Evolutionary conservation across 164 flowering plant species (phyloP).

Genomic region (Nymphaea thermarum): DNA sequence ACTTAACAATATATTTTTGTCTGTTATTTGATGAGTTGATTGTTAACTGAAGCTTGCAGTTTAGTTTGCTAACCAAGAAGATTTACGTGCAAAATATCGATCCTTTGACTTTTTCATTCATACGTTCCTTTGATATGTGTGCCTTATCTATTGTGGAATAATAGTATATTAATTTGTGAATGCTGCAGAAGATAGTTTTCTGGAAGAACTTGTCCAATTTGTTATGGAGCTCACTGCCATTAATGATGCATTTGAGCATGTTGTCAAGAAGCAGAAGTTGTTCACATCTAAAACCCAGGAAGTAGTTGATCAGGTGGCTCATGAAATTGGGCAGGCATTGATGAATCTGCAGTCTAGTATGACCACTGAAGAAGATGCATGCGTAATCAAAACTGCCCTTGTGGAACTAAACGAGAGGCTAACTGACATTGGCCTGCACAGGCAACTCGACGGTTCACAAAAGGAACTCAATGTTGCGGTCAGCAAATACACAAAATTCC

Average conservation of each 20-base stretch:
- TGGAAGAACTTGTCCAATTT: not conserved
- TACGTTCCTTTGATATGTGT: no score
- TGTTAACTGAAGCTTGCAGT: no score
- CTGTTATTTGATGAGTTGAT: no score
- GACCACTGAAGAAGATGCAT: slow-evolving; percentile 4
- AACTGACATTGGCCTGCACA: slow-evolving; percentile 31
- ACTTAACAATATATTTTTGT: no score
- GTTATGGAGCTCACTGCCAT: slow-evolving; percentile 64
- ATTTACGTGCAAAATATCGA: no score
- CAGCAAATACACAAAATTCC: slow-evolving; percentile 55
- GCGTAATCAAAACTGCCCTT: slow-evolving; percentile 22
- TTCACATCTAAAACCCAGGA: slow-evolving; percentile 53
- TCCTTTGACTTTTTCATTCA: no score
- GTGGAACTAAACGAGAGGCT: slow-evolving; percentile 40
- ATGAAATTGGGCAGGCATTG: slow-evolving; percentile 47
- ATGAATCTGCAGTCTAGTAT: slow-evolving; percentile 21
- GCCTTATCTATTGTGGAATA: no score
- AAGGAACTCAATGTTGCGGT: slow-evolving; percentile 56
- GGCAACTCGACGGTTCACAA: slow-evolving; percentile 49
- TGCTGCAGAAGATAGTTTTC: not conserved
- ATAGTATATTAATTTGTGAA: no score
- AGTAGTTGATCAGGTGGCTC: slow-evolving; percentile 44
- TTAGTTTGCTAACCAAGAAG: no score
- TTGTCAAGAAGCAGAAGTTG: slow-evolving; percentile 72
- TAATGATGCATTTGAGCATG: slow-evolving; percentile 78